These are phyloP conservation scores for Aureobasidium sp. DNA, from an alignment of 2,329 filamentous ascomycete species.

Conservation along the genomic window DNA sequence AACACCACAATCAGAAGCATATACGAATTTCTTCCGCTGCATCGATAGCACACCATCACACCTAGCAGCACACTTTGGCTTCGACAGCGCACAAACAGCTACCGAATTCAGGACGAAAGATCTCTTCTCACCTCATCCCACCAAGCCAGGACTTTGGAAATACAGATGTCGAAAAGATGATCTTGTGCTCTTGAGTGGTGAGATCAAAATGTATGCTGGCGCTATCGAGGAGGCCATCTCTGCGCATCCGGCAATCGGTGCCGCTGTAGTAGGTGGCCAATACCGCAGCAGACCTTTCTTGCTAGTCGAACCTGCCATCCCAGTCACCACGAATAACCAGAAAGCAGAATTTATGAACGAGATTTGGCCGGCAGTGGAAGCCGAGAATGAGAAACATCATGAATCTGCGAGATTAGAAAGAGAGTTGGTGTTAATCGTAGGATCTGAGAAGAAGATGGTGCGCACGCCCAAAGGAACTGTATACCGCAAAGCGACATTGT, in stretches of 20 bases:
- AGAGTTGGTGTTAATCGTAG: neutral
- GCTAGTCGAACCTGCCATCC: neutral
- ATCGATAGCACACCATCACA: conserved; percentile 4
- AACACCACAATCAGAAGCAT: neutral
- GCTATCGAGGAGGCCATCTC: conserved; percentile 5
- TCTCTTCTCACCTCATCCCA: conserved; percentile 9
- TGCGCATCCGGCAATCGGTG: neutral
- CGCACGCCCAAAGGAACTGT: conserved; percentile 7
- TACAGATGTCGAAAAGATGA: conserved; percentile 14
- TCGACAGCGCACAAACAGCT: neutral
- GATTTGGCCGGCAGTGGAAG: conserved; percentile 8
- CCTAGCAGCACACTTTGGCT: neutral
- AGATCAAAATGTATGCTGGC: conserved; percentile 15
- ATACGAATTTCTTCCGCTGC: conserved; percentile 10
- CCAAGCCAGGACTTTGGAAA: conserved; percentile 2
- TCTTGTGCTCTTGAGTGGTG: conserved; percentile 7
- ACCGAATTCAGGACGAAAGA: conserved; percentile 14
- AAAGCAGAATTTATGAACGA: neutral
- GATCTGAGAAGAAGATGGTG: neutral
- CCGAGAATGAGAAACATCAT: conserved; percentile 3
- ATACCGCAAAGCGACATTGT: conserved; percentile 5
- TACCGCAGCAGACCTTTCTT: conserved; percentile 8
- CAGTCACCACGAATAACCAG: neutral
- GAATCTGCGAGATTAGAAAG: neutral
- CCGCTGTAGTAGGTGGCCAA: conserved; percentile 9